These are phyloP conservation scores for Coemansia sp. DNA, from an alignment of 192 early-diverging fungal species.

Conservation along the genomic window DNA sequence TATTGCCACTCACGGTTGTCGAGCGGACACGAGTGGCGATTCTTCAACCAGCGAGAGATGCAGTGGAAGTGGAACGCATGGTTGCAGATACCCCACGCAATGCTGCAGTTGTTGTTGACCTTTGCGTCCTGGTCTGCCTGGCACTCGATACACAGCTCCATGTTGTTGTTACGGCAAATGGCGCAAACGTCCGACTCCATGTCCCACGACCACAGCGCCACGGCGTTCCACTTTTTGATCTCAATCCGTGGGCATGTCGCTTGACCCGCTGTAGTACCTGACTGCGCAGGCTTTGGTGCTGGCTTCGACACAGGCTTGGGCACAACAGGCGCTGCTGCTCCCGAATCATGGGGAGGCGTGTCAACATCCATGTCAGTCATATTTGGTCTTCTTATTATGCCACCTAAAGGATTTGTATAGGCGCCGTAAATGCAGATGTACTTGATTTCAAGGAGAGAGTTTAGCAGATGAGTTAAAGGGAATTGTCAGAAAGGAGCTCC, in stretches of 20 bases:
- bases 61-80: slow-evolving; percentile 99
- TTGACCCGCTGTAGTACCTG: slow-evolving; percentile 7
- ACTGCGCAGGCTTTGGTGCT: not conserved
- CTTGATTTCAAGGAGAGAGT: not conserved
- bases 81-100: slow-evolving; percentile 97
- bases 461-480: not conserved
- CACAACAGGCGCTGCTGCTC: not conserved
- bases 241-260: slow-evolving; percentile 78
- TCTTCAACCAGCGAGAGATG: slow-evolving; percentile 97
- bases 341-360: slow-evolving; percentile 8
- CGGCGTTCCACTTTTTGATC: slow-evolving; percentile 99
- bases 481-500: no score
- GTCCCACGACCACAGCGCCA: slow-evolving; percentile 99
- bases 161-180: slow-evolving; percentile 99
- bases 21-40: slow-evolving; percentile 92
- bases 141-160: slow-evolving; percentile 99
- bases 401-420: not conserved
- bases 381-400: not conserved
- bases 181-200: slow-evolving; percentile 98
- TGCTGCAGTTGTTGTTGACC: slow-evolving; percentile 90
- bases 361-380: slow-evolving; percentile 39
- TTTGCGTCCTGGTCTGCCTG: slow-evolving; percentile 96
- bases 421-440: not conserved
- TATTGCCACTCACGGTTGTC: slow-evolving; percentile 99
- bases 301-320: not conserved